phyloP scores from a whole-genome alignment of 2,329 filamentous ascomycete genomes.

The Arthrobotrys sphaeroides region DNA sequence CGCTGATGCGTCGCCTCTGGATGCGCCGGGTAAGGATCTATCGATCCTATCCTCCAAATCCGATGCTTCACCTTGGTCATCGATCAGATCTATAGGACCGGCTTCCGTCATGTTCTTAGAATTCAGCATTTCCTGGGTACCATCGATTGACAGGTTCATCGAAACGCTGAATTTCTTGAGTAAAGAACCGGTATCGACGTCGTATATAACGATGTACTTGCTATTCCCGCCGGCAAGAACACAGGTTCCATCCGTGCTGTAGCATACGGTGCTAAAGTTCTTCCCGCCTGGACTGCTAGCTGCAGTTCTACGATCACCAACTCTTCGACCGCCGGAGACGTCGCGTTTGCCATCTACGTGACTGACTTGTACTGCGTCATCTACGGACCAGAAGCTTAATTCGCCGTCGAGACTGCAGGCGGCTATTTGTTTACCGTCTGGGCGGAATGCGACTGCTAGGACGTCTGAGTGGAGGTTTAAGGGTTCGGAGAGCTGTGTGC shows the following conservation, averaged over 20 bases:
- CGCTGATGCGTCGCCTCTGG: conserved; percentile 83
- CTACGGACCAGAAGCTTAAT: conserved; percentile 91
- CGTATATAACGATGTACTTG: conserved; percentile 98
- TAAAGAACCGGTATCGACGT: conserved; percentile 88
- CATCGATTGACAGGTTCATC: conserved; percentile 92
- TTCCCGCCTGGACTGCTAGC: conserved; percentile 92
- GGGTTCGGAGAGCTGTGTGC: conserved; percentile 94
- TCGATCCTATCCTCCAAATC: conserved; percentile 88
- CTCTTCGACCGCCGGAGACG: conserved; percentile 88
- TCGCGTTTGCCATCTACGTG: conserved; percentile 90
- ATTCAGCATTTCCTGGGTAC: conserved; percentile 96
- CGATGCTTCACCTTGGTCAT: conserved; percentile 86
- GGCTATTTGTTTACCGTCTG: conserved; percentile 89
- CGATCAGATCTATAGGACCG: conserved; percentile 82
- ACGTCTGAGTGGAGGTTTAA: conserved; percentile 92
- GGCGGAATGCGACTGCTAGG: conserved; percentile 82
- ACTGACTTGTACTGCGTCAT: conserved; percentile 84
- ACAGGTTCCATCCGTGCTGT: conserved; percentile 91
- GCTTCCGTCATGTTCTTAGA: conserved; percentile 90
- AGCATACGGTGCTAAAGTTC: conserved; percentile 84
- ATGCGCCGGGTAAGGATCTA: conserved; percentile 81
- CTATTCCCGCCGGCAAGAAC: conserved; percentile 91
- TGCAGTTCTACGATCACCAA: conserved; percentile 86
- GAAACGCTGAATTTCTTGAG: conserved; percentile 96
- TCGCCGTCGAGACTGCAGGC: conserved; percentile 94